Evolutionary conservation across 164 flowering plant species (phyloP), one percentile per base, ranked within the genome.

Genomic region (Stephania cephalantha): DNA sequence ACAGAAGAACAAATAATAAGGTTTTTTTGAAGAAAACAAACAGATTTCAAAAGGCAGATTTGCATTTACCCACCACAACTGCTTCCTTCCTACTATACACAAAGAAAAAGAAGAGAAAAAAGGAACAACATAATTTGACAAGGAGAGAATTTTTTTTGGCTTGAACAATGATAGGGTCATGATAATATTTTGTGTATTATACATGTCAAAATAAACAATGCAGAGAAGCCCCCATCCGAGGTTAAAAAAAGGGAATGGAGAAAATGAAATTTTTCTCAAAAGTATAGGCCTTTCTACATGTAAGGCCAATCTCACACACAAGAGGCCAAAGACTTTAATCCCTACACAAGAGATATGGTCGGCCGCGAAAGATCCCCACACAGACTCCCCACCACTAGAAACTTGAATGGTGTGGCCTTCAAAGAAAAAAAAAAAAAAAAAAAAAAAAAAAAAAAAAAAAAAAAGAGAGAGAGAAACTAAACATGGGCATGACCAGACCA

Each of bases 141-240:
- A 15, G 3, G 35, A 7, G 22, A 29, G 17, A 72, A 31, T 63
- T 44, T 52, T 44, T 52, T 11, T 65, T 22, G 11, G 17, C 5
- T 71, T 71, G 58, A 73, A 73, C 70, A 73, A 73, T 73, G 70
- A 73, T 44, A 45, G n/a, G 55, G 46, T 45, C 53, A 73, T 73
- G 45, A 53, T 29, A 13, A 30, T 66, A 25, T 35, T 35, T 35
- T 35, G 42, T 48, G 20, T 17, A 61, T 61, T 61, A 61, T 61
- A 73, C 30, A 73, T 65, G 52, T 73, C 75, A 18, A 64, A 35
- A 35, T 35, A 35, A 35, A 46, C 31, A 63, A 65, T 22, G n/a
- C 25, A 74, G 20, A 61, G 66, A n/a, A 48, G 44, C 29, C 71
- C 76, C 71, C 71, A 46, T 64, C 30, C 66, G 25, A 63, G 42